Evolutionary conservation across 345 rosid species (phyloP).

Genomic region (Euphorbia pulcherrima): DNA sequence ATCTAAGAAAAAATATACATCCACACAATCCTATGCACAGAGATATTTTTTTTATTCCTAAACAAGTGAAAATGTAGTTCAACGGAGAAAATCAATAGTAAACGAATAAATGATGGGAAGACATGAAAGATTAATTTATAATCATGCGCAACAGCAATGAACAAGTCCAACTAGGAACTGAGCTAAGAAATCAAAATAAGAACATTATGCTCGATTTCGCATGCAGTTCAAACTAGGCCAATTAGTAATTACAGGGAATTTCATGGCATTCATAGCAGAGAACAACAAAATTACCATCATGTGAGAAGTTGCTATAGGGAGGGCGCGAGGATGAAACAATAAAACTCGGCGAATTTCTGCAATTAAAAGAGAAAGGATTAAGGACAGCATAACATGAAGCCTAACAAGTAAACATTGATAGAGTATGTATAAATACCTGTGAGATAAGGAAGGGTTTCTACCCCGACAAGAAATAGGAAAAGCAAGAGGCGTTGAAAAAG

Average conservation of each 20-base stretch:
- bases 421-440: slow-evolving; percentile 29
- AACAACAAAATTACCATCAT: slow-evolving; percentile 25
- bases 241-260: not conserved
- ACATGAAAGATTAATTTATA: not conserved
- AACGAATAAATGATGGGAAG: not conserved
- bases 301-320: slow-evolving; percentile 36
- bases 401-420: not conserved
- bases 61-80: not conserved
- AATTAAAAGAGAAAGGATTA: slow-evolving; percentile 8
- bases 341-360: slow-evolving; percentile 35
- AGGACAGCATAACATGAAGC: not conserved
- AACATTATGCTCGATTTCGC: not conserved
- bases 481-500: slow-evolving; percentile 38
- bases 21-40: not conserved
- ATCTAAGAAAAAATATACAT: not conserved
- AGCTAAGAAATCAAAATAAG: slow-evolving; percentile 2
- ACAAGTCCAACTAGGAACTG: not conserved
- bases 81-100: not conserved
- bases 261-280: not conserved
- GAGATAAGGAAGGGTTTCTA: slow-evolving; percentile 27
- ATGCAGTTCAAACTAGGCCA: slow-evolving; percentile 5
- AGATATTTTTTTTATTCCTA: not conserved
- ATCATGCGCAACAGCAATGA: not conserved
- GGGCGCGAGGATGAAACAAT: slow-evolving; percentile 39
- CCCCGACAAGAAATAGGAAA: slow-evolving; percentile 30